Conservation (phyloP, 306 rosid species). For the Casuarina cunninghamiana region DNA sequence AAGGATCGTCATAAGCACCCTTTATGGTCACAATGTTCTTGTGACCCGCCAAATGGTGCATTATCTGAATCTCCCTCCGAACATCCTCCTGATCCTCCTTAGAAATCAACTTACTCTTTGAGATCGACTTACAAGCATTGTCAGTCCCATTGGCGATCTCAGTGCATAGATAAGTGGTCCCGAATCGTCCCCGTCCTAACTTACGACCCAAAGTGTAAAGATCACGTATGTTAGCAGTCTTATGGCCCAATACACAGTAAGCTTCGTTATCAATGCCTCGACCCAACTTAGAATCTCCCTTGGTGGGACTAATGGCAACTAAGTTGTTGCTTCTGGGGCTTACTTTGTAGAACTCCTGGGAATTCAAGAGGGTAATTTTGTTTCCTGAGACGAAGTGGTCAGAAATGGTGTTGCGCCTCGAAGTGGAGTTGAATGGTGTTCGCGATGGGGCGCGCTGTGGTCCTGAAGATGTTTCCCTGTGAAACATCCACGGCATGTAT, state of each 20-base stretch:
- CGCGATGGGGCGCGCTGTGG: conserved; percentile 70
- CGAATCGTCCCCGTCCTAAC: conserved; percentile 86
- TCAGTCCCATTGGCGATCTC: conserved; percentile 59
- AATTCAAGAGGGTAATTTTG: conserved; percentile 44
- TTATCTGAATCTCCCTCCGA: conserved; percentile 90
- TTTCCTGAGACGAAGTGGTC: conserved; percentile 43
- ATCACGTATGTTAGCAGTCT: conserved; percentile 83
- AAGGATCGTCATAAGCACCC: conserved; percentile 87
- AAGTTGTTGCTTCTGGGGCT: conserved; percentile 20
- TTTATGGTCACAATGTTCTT: conserved; percentile 86
- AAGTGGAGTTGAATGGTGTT: conserved; percentile 36
- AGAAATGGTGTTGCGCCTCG: conserved; percentile 54
- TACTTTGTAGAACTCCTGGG: conserved; percentile 44
- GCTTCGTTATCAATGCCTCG: conserved; percentile 62
- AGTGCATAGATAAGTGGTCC: conserved; percentile 71
- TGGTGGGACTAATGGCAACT: conserved; percentile 29
- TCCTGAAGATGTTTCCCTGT: conserved; percentile 70
- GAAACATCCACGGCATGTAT: conserved; percentile 97
- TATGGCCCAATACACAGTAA: conserved; percentile 83
- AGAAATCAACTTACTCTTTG: conserved; percentile 89
- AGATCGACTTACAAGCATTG: conserved; percentile 89
- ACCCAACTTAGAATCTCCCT: conserved; percentile 59
- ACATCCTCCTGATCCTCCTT: conserved; percentile 87
- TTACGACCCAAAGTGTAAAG: conserved; percentile 79
- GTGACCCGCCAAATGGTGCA: conserved; percentile 97